Base-by-base conservation (phyloP, 495 filamentous ascomycete genomes). In the Podospora pseudopauciseta region DNA sequence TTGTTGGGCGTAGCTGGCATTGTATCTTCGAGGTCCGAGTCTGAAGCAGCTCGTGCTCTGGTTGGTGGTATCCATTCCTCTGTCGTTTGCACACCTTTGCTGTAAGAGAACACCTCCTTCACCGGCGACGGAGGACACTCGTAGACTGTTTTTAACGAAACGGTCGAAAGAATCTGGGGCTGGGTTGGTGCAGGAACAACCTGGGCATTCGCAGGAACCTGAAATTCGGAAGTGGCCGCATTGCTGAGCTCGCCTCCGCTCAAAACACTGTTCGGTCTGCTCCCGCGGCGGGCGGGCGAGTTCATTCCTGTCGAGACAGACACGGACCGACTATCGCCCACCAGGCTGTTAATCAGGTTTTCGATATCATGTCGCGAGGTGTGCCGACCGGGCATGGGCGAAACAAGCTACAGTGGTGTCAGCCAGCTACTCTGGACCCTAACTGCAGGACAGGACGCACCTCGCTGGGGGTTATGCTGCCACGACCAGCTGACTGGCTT, bases 21-120 rank as follows among this genome's bases (percentile, higher is more conserved):
- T 19, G 80, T 78, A 44, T 86, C 83, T 7, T 84, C 78, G 2
- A 86, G 86, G 28, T 91, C 91, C n/a, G 78, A 79, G 13, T 84
- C 81, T 19, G 92, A 91, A 11, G 80, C 70, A 5, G 78, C 78
- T 60, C 81, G 79, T 16, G 82, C 72, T 34, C 78, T 76, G 27
- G 65, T 72, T 4, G 88, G 88, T n/a, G 86, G 85, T 18, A 83
- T 80, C 79, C 88, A 88, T 63, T 83, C 85, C 67, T 88, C 86
- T 4, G 84, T 86, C 19, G 95, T 97, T 75, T 98, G 96, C 28
- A 98, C 93, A 16, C 86, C 92, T 81, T 97, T 99, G 83, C 91
- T 97, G 84, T 98, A 97, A 34, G 91, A 93, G 73, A 94, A 89
- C 23, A 93, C 81, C 78, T 97, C 93, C 54, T 88, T 88, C 68